These are phyloP conservation scores for Trametes sp. DNA, from an alignment of 1,284 basidiomycete genomes.

Conservation along the genomic window DNA sequence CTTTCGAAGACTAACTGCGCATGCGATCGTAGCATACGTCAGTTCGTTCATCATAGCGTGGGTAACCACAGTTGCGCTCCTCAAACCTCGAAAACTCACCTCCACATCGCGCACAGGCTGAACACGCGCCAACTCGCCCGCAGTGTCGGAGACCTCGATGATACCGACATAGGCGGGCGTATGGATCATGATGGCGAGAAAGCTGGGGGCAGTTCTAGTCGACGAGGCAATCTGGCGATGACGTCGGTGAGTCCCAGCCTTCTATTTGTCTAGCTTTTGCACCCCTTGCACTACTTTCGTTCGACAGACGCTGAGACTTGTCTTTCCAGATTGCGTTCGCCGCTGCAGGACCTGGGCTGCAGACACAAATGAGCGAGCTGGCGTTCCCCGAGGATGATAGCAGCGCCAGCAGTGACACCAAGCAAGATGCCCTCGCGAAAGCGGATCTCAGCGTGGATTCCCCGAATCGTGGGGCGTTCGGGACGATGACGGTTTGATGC, in stretches of 20 bases:
- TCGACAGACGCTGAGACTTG: not conserved
- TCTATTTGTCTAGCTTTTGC: too few relatives aligned
- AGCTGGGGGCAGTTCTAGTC: not conserved
- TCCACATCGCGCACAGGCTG: not conserved
- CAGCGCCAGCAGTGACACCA: not conserved
- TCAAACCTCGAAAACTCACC: not conserved
- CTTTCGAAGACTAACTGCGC: not conserved
- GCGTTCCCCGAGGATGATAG: not conserved
- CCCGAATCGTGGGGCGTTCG: not conserved
- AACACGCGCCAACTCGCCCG: conserved; percentile 8
- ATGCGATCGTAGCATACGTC: not conserved
- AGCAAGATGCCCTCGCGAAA: not conserved
- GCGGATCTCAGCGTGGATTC: too few relatives aligned
- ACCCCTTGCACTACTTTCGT: not conserved
- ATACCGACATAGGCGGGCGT: not conserved
- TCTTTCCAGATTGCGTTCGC: not conserved
- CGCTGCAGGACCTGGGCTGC: not conserved
- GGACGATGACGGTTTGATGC: not conserved
- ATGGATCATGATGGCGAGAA: not conserved
- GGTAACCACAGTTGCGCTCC: not conserved
- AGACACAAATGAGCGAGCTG: not conserved
- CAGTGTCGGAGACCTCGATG: conserved; percentile 1
- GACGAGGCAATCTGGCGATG: not conserved
- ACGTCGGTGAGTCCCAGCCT: not conserved
- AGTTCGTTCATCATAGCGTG: conserved; percentile 10